Conservation (phyloP, 2,329 filamentous ascomycete species). For the Myriosclerotinia scirpicola region DNA sequence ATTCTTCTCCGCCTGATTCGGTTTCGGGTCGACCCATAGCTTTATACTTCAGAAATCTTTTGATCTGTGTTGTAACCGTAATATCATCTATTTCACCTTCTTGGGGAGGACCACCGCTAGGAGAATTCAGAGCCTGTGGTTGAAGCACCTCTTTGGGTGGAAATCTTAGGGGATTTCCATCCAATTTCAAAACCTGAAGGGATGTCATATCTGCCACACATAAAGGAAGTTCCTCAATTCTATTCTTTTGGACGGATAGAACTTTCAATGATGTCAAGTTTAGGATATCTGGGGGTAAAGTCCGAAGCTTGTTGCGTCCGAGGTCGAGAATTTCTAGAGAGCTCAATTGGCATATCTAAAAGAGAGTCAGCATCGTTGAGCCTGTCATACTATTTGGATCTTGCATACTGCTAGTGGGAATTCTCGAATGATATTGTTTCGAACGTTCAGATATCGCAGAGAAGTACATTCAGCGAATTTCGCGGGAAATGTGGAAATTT, state of each 20-base stretch:
- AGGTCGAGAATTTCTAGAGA: slow-evolving; percentile 92
- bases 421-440: slow-evolving; percentile 70
- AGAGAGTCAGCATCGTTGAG: slow-evolving; percentile 25
- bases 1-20: slow-evolving; percentile 59
- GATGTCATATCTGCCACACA: slow-evolving; percentile 88
- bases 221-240: slow-evolving; percentile 78
- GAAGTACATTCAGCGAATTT: slow-evolving; percentile 75
- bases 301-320: slow-evolving; percentile 79
- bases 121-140: slow-evolving; percentile 54
- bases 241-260: slow-evolving; percentile 82
- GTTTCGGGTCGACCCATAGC: slow-evolving; percentile 52
- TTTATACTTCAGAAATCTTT: slow-evolving; percentile 56
- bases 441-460: slow-evolving; percentile 76
- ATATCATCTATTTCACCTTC: slow-evolving; percentile 64
- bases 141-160: slow-evolving; percentile 71
- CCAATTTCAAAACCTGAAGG: slow-evolving; percentile 83
- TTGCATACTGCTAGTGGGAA: slow-evolving; percentile 62
- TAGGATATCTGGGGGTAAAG: slow-evolving; percentile 75
- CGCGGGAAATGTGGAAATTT: slow-evolving; percentile 65
- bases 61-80: slow-evolving; percentile 59
- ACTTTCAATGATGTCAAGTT: slow-evolving; percentile 85
- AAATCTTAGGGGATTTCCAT: slow-evolving; percentile 82
- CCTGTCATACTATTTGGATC: neutral
- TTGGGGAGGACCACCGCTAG: slow-evolving; percentile 51
- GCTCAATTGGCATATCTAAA: slow-evolving; percentile 77